Evolutionary conservation across 345 rosid genomes (phyloP).

Genomic region (Erodium maritimum): DNA sequence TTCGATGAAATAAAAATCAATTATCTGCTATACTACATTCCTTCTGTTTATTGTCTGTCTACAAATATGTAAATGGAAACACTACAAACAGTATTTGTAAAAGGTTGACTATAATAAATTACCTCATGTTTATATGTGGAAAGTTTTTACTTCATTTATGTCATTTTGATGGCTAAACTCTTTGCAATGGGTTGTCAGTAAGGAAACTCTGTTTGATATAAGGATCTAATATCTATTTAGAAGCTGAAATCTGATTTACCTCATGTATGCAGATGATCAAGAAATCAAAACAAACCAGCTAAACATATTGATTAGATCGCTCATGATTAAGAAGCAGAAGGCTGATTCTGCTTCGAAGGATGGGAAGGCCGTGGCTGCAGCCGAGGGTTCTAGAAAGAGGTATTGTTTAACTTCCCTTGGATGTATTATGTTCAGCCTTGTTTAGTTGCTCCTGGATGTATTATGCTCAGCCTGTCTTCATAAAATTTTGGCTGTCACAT

Average conservation of each 20-base stretch:
- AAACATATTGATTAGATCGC: constrained; percentile 85
- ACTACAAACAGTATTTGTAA: too few relatives aligned
- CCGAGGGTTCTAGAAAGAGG: constrained; percentile 75
- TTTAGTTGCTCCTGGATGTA: too few relatives aligned
- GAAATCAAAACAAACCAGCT: constrained; percentile 76
- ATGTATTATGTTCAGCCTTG: constrained; percentile 3
- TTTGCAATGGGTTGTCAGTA: background rate
- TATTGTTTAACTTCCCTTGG: constrained; percentile 13
- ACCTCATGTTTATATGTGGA: background rate
- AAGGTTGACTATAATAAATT: background rate
- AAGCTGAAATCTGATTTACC: constrained; percentile 11
- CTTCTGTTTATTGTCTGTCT: too few relatives aligned
- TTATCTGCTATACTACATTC: too few relatives aligned
- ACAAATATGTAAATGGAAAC: too few relatives aligned
- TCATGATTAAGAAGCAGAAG: constrained; percentile 56
- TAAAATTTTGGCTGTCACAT: background rate
- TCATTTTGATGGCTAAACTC: background rate
- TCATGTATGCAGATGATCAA: constrained; percentile 47
- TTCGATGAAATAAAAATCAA: too few relatives aligned
- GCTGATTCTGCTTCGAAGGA: constrained; percentile 52
- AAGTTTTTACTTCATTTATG: background rate
- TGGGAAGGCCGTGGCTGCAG: constrained; percentile 31
- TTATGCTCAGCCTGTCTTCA: background rate
- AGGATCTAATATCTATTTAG: constrained; percentile 2
- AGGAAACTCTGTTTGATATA: constrained; percentile 3